These are phyloP conservation scores for Uncinocarpus reesii DNA, from an alignment of 2,329 filamentous ascomycete species.

Conservation along the genomic window DNA sequence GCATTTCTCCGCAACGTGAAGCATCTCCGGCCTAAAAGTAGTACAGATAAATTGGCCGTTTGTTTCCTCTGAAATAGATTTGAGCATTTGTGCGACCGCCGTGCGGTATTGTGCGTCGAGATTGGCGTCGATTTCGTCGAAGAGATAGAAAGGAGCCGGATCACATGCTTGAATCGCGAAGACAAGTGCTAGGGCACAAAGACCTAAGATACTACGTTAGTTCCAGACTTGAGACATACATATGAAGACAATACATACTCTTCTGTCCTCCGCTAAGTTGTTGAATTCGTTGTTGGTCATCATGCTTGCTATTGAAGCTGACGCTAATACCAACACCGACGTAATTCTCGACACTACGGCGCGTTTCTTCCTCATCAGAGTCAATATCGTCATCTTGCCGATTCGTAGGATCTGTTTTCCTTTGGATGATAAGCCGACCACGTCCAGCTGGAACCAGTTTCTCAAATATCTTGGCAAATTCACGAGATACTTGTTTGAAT, in stretches of 20 bases:
- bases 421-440: slow-evolving; percentile 84
- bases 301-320: slow-evolving; percentile 96
- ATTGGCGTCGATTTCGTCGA: slow-evolving; percentile 98
- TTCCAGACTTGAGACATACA: background rate
- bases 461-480: slow-evolving; percentile 88
- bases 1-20: slow-evolving; percentile 90
- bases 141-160: slow-evolving; percentile 96
- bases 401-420: slow-evolving; percentile 63
- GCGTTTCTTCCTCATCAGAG: slow-evolving; percentile 53
- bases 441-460: slow-evolving; percentile 89
- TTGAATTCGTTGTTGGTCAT: slow-evolving; percentile 96
- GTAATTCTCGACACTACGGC: slow-evolving; percentile 73
- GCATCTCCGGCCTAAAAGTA: slow-evolving; percentile 93
- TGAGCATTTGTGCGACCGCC: slow-evolving; percentile 79
- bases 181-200: slow-evolving; percentile 93
- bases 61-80: slow-evolving; percentile 55
- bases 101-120: slow-evolving; percentile 96
- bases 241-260: slow-evolving; percentile 50
- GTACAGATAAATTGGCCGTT: slow-evolving; percentile 91
- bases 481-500: slow-evolving; percentile 92
- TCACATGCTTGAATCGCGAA: slow-evolving; percentile 98
- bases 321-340: slow-evolving; percentile 93
- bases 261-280: slow-evolving; percentile 96
- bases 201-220: slow-evolving; percentile 44
- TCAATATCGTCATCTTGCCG: slow-evolving; percentile 54